These are phyloP conservation scores for Kodamaea hsintzibuensis DNA, from an alignment of 805 yeast genomes.

Conservation along the genomic window DNA sequence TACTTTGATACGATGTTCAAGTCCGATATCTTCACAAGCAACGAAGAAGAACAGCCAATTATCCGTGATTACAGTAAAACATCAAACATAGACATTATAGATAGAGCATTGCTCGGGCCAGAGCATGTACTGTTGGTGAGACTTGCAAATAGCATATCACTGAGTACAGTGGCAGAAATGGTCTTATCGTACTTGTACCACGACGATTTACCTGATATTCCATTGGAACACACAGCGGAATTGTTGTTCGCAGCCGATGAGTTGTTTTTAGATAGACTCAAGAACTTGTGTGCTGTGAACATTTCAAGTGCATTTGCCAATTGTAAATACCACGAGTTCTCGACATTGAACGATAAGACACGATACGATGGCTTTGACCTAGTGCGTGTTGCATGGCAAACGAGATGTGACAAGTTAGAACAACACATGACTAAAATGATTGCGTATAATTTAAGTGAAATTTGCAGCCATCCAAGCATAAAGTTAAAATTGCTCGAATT, in stretches of 20 bases:
- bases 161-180: conserved; percentile 40
- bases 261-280: conserved; percentile 59
- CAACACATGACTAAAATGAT: conserved; percentile 58
- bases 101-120: neutral
- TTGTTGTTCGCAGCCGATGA: conserved; percentile 60
- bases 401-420: conserved; percentile 64
- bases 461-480: conserved; percentile 37
- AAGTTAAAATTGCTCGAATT: conserved; percentile 19
- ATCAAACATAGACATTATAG: conserved; percentile 10
- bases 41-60: conserved; percentile 19
- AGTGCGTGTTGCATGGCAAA: conserved; percentile 66
- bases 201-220: conserved; percentile 53
- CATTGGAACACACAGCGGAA: conserved; percentile 52
- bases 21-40: conserved; percentile 36
- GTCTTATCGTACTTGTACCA: conserved; percentile 58
- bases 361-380: conserved; percentile 54
- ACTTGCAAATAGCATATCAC: conserved; percentile 3
- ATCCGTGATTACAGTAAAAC: conserved; percentile 9
- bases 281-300: conserved; percentile 59
- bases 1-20: conserved; percentile 65
- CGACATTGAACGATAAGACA: conserved; percentile 17
- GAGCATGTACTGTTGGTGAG: conserved; percentile 5
- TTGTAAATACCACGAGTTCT: conserved; percentile 21
- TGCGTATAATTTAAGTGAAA: conserved; percentile 46
- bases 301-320: conserved; percentile 34